Conservation (phyloP, 306 rosid genomes). For the Rosa lucieae region DNA sequence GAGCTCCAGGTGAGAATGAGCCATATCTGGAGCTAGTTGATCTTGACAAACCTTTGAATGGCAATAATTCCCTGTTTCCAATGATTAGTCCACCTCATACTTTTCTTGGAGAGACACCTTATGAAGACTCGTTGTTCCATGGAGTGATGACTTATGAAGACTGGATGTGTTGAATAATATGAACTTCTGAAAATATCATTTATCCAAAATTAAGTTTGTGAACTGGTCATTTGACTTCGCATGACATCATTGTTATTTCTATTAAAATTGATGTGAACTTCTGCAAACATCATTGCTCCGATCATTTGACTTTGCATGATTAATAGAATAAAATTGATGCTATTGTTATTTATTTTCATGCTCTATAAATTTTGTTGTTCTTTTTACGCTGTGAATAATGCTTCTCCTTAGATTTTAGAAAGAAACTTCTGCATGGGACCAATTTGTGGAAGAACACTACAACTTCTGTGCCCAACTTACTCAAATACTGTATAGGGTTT, state of each 20-base stretch:
- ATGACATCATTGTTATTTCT: not conserved
- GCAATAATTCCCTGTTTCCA: not conserved
- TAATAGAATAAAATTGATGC: not conserved
- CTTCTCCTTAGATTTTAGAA: too few species aligned
- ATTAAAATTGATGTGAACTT: not conserved
- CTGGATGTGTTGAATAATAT: not conserved
- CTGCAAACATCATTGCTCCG: not conserved
- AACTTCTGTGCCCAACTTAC: too few species aligned
- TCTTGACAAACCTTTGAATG: slow-evolving; percentile 35
- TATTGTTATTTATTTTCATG: not conserved
- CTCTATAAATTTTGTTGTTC: too few species aligned
- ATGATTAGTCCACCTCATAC: not conserved
- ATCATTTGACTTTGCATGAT: not conserved
- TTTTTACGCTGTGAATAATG: too few species aligned
- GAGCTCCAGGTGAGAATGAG: not conserved
- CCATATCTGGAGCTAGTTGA: slow-evolving; percentile 55
- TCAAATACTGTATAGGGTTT: too few species aligned
- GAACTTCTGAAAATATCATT: not conserved
- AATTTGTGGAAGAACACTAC: too few species aligned
- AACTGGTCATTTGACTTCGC: not conserved
- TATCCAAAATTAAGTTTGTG: not conserved
- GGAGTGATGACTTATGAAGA: not conserved
- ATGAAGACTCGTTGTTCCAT: not conserved
- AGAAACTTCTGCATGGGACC: not conserved
- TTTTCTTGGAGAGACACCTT: not conserved